Evolutionary conservation across 78 protist species (phyloP), one percentile per base, ranked within the genome.

Genomic region (Chrysochromulina tobinii): DNA sequence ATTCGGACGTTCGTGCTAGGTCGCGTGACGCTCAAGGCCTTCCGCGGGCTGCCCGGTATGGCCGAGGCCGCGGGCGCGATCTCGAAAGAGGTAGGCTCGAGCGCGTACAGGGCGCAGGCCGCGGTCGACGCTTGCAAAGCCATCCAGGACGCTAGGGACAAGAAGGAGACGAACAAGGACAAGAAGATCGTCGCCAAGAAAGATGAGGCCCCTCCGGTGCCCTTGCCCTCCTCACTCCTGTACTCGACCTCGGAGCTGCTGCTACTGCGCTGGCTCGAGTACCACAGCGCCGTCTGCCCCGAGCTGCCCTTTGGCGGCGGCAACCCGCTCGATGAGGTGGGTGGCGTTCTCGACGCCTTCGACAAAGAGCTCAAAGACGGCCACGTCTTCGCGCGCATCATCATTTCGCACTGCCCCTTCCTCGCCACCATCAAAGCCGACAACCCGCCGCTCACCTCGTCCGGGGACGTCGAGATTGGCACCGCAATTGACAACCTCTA

Each of bases 351-450:
- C 27, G 64, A 14, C 25, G 54, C 54, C 68, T 86, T 92, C 61
- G 87, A 79, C 48, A 6, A 6, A 0, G 92, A 92, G 66, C 89
- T 87, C 54, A 21, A 54, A 68, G 92, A 93, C 89, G 75, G 94
- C 25, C 83, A 55, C 23, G 94, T 75, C 15, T 54, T 92, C 50
- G 87, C 77, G 59, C 27, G 54, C 48, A 27, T 93, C 27, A 0
- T 93, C 17, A 6, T 9, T 21, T 79, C 90, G 64, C 93, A 93
- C 87, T 66, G n/a, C 23, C 95, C 92, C n/a, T 25, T n/a, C 55
- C 92, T 92, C 50, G 6, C 8, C 51, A 21, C 50, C 21, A 15
- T 2, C n/a, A 72, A 4, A 51, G 15, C n/a, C 72, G 77, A 85
- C 51, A 54, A 50, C 27, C 89, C 3, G 67, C 48, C 53, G 81